Evolutionary conservation across 306 rosid genomes (phyloP).

Genomic region (Dalbergia cultrata): DNA sequence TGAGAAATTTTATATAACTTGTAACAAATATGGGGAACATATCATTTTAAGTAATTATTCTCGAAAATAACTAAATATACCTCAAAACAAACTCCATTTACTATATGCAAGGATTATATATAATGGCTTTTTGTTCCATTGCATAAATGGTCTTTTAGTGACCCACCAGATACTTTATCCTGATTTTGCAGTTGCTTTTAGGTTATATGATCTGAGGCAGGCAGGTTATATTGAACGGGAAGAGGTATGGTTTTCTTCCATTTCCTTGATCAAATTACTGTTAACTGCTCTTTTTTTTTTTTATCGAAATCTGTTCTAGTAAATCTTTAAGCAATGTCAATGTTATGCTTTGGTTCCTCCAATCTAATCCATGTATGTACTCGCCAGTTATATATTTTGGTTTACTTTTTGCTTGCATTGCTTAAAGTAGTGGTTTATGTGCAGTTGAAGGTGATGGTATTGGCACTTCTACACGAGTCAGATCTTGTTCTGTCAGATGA

Average conservation of each 20-base stretch:
- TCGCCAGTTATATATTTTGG: background rate
- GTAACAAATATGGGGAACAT: too few species aligned
- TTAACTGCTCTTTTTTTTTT: background rate
- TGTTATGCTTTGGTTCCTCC: background rate
- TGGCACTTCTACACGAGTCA: conserved; percentile 85
- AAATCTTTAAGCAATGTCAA: background rate
- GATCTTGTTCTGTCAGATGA: conserved; percentile 85
- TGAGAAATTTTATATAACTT: too few species aligned
- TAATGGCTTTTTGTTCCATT: background rate
- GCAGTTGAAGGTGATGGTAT: conserved; percentile 93
- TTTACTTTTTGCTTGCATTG: conserved; percentile 10
- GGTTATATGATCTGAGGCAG: conserved; percentile 80
- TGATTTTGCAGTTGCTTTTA: conserved; percentile 86
- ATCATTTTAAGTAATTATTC: too few species aligned
- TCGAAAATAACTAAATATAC: too few species aligned
- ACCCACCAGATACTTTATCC: background rate
- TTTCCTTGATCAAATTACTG: background rate
- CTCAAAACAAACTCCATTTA: background rate
- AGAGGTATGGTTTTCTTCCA: conserved; percentile 64
- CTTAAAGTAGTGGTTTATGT: conserved; percentile 29
- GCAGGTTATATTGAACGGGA: conserved; percentile 84
- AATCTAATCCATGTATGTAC: background rate
- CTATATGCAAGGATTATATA: conserved; percentile 12
- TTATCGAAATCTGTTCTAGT: background rate
- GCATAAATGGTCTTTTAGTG: conserved; percentile 10